A percentile compares a stretch with the other conserved stretches of the same genome.
These are phyloP conservation scores for Allium sativum DNA, from an alignment of 106 monocot species.

Conservation along the genomic window DNA sequence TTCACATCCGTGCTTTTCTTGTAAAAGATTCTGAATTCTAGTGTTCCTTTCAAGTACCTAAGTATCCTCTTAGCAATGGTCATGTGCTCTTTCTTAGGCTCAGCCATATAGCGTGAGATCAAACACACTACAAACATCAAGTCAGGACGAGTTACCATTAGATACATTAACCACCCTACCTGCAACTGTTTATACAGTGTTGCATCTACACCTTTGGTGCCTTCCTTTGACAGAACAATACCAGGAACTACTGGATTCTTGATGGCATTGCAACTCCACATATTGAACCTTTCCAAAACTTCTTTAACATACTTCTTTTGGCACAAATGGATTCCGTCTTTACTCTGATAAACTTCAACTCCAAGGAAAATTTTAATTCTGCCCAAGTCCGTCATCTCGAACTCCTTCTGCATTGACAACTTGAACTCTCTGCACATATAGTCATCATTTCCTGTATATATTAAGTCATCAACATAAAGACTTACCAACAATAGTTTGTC, in stretches of 20 bases:
- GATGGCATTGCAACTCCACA: neutral
- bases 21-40: too few relatives aligned
- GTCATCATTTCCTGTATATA: neutral
- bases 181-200: neutral
- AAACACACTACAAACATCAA: neutral
- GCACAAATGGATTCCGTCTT: neutral
- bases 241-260: neutral
- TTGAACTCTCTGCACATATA: neutral
- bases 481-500: neutral
- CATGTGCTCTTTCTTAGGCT: neutral
- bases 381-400: neutral
- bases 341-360: neutral
- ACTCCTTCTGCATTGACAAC: neutral
- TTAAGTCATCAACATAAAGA: neutral
- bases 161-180: neutral
- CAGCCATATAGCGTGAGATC: neutral
- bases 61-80: neutral
- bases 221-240: neutral
- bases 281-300: neutral
- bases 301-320: slow-evolving; percentile 1
- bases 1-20: too few relatives aligned
- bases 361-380: neutral
- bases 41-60: slow-evolving; percentile 1
- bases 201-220: neutral
- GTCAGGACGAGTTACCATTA: neutral